Conservation (phyloP, 208 protist genomes). For the Angomonas deanei region DNA sequence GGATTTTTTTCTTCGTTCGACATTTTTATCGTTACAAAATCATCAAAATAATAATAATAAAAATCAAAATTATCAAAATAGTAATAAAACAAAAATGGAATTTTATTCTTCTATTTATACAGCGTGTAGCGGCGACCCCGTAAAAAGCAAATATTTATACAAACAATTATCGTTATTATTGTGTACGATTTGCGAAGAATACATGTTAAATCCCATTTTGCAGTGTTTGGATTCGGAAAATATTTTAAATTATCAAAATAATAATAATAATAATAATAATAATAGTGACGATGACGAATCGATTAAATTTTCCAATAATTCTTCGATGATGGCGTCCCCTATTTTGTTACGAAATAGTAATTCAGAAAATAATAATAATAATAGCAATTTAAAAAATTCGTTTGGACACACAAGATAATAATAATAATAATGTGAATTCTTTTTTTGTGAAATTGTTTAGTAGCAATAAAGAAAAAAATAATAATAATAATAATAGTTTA, state of each 20-base stretch:
- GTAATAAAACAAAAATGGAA: slow-evolving; percentile 1
- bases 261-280: neutral
- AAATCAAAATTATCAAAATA: neutral
- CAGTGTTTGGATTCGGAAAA: neutral
- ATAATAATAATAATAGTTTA: neutral
- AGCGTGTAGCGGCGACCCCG: neutral
- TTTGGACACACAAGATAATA: neutral
- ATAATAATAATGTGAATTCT: slow-evolving; percentile 1
- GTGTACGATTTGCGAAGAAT: neutral
- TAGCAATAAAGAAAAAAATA: neutral
- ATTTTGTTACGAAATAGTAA: neutral
- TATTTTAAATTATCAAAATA: neutral
- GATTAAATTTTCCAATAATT: neutral
- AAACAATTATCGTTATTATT: neutral
- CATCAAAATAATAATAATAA: neutral
- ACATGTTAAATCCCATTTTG: neutral
- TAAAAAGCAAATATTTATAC: neutral
- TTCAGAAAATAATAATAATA: neutral
- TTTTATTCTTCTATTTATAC: neutral
- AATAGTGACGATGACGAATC: neutral
- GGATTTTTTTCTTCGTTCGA: neutral
- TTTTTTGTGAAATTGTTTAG: neutral
- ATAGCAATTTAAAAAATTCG: neutral
- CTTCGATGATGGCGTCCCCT: neutral
- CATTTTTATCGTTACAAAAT: neutral